These are phyloP conservation scores for Boletus sp. DNA, from an alignment of 1,284 basidiomycete genomes.

Conservation along the genomic window DNA sequence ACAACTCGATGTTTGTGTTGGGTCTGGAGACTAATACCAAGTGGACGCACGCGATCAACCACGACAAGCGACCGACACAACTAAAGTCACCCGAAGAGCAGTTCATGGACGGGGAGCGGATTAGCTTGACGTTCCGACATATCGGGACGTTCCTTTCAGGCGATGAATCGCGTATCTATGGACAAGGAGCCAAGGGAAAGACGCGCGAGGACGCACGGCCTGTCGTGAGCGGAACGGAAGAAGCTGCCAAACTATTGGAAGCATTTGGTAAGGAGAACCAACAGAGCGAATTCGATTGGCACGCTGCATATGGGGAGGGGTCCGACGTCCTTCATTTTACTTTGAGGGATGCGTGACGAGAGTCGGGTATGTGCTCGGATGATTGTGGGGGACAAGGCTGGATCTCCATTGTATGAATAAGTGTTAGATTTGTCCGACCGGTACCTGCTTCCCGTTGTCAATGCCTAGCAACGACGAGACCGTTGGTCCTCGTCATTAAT, in stretches of 20 bases:
- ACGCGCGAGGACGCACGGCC: slow-evolving; percentile 50
- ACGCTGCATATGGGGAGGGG: slow-evolving; percentile 60
- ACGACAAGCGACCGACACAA: slow-evolving; percentile 62
- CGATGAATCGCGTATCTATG: slow-evolving; percentile 58
- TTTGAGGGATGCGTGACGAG: slow-evolving; percentile 23
- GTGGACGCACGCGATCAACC: slow-evolving; percentile 73
- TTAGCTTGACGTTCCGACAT: slow-evolving; percentile 75
- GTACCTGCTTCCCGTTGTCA: slow-evolving; percentile 16
- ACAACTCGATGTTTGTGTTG: slow-evolving; percentile 79
- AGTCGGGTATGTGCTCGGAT: slow-evolving; percentile 12
- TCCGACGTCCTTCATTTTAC: slow-evolving; percentile 69
- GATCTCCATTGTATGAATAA: slow-evolving; percentile 25
- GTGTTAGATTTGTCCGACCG: too few species aligned
- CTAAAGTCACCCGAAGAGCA: slow-evolving; percentile 59
- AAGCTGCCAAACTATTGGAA: slow-evolving; percentile 53
- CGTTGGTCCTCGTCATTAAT: slow-evolving; percentile 16
- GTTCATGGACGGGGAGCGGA: slow-evolving; percentile 59
- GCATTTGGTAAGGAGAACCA: slow-evolving; percentile 77
- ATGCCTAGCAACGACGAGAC: slow-evolving; percentile 32
- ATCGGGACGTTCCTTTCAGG: slow-evolving; percentile 72
- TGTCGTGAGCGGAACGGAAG: slow-evolving; percentile 54
- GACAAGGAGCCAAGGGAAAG: slow-evolving; percentile 70
- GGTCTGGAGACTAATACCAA: slow-evolving; percentile 67
- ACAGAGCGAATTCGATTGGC: slow-evolving; percentile 68
- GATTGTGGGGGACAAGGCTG: slow-evolving; percentile 19